Percentiles rank a stretch among this genome's conserved stretches.
phyloP scores from a whole-genome alignment of 1,284 basidiomycete species.

The Pseudozyma thailandica region DNA sequence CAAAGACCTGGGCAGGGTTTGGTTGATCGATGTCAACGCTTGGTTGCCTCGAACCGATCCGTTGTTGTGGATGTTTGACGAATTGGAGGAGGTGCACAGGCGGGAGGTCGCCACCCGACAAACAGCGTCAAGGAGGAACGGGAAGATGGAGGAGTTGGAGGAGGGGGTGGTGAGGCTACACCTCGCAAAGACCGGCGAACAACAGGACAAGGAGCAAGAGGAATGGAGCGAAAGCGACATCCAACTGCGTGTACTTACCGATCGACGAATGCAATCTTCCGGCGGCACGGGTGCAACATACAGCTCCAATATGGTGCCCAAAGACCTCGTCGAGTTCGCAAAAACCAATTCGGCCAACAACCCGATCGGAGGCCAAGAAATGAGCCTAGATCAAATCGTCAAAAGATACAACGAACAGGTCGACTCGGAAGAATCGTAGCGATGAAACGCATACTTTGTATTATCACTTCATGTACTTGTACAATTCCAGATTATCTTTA shows the following conservation, averaged over 20 bases:
- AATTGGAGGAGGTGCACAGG: slow-evolving; percentile 72
- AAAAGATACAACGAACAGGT: slow-evolving; percentile 22
- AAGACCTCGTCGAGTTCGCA: slow-evolving; percentile 83
- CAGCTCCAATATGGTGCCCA: slow-evolving; percentile 90
- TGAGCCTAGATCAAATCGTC: slow-evolving; percentile 37
- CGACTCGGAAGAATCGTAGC: neutral
- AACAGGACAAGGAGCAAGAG: neutral
- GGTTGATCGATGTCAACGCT: slow-evolving; percentile 90
- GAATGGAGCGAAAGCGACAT: slow-evolving; percentile 6
- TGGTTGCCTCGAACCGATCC: slow-evolving; percentile 86
- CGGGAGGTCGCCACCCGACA: neutral
- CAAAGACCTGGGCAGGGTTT: slow-evolving; percentile 78
- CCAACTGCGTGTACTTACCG: slow-evolving; percentile 76
- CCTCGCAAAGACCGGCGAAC: slow-evolving; percentile 9
- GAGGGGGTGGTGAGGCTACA: slow-evolving; percentile 29
- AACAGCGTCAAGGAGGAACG: slow-evolving; percentile 1
- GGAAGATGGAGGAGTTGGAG: slow-evolving; percentile 21
- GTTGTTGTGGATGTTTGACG: slow-evolving; percentile 84
- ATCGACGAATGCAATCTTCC: slow-evolving; percentile 71
- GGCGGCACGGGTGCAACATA: slow-evolving; percentile 70
- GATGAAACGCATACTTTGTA: neutral
- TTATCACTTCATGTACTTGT: neutral
- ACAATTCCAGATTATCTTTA: slow-evolving; percentile 1
- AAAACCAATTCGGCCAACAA: slow-evolving; percentile 54
- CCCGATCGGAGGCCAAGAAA: neutral